Percentiles rank a stretch among this genome's conserved stretches.
phyloP scores from a whole-genome alignment of 176 grass and related monocot genomes.

The Carex myosuroides region DNA sequence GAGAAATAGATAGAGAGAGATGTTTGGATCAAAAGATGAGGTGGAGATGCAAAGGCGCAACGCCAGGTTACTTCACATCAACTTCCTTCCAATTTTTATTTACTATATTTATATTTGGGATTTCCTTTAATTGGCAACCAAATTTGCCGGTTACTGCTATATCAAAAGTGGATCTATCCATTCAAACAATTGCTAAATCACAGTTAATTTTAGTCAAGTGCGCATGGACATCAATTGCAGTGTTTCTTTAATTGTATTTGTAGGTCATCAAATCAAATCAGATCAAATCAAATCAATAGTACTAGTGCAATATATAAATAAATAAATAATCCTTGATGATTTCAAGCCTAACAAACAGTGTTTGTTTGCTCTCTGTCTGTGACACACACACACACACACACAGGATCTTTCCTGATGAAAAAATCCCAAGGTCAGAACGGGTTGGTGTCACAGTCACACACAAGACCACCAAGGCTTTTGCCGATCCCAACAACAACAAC shows the following conservation, averaged over 20 bases:
- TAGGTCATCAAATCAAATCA: no score
- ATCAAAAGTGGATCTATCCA: no score
- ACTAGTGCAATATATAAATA: not conserved
- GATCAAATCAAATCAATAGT: not conserved
- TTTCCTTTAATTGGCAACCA: conserved; percentile 6
- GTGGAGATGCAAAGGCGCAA: conserved; percentile 78
- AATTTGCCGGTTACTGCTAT: no score
- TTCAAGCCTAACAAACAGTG: not conserved
- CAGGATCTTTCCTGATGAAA: conserved; percentile 82
- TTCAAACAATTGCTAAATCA: no score
- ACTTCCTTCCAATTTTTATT: not conserved
- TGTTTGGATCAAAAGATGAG: conserved; percentile 67
- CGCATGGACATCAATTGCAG: not conserved
- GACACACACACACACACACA: conserved; percentile 13
- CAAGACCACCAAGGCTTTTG: conserved; percentile 21
- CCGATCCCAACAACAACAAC: conserved; percentile 31
- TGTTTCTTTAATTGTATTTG: not conserved
- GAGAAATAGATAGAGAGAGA: conserved; percentile 14
- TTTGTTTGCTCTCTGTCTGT: not conserved
- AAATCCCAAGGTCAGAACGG: conserved; percentile 34
- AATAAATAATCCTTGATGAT: no score
- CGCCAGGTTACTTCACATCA: conserved; percentile 15
- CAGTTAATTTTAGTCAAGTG: not conserved
- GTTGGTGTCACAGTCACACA: not conserved
- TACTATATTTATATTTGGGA: not conserved